These are phyloP conservation scores for Saksenaea oblongispora DNA, from an alignment of 371 early-diverging fungal genomes.

Conservation along the genomic window DNA sequence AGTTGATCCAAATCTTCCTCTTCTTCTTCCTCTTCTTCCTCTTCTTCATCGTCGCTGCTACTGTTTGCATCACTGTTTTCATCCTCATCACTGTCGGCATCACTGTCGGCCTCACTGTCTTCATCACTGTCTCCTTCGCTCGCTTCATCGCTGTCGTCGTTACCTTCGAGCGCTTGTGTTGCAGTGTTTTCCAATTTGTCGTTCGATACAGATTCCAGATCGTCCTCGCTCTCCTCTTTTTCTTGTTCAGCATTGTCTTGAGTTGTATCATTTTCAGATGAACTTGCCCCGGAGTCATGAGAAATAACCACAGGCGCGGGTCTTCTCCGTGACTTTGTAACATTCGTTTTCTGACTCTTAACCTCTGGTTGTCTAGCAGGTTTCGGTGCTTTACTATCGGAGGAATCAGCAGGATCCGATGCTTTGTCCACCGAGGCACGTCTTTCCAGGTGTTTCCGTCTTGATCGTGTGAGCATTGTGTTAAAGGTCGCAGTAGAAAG, in stretches of 20 bases:
- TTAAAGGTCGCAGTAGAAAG: background rate
- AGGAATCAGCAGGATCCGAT: too few species aligned
- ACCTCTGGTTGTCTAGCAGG: background rate
- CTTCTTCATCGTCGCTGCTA: conserved; percentile 14
- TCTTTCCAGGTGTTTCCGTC: background rate
- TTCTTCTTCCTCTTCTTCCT: conserved; percentile 34
- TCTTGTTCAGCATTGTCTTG: background rate
- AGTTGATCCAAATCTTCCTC: conserved; percentile 52
- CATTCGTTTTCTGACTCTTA: background rate
- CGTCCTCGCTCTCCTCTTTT: background rate
- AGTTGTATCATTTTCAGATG: background rate
- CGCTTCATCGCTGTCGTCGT: conserved; percentile 8
- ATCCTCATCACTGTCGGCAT: conserved; percentile 5
- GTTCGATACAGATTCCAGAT: background rate
- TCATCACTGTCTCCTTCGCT: conserved; percentile 16
- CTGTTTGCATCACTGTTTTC: background rate
- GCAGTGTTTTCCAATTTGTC: background rate
- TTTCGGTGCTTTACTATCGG: too few species aligned
- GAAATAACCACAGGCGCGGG: background rate
- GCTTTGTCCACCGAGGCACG: background rate
- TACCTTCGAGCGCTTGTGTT: background rate
- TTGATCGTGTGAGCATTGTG: background rate
- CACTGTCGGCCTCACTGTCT: too few species aligned
- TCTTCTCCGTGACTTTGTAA: background rate
- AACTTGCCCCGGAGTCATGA: background rate